phyloP scores from a whole-genome alignment of 2,329 filamentous ascomycete species.

The Xylariaceae sp. region DNA sequence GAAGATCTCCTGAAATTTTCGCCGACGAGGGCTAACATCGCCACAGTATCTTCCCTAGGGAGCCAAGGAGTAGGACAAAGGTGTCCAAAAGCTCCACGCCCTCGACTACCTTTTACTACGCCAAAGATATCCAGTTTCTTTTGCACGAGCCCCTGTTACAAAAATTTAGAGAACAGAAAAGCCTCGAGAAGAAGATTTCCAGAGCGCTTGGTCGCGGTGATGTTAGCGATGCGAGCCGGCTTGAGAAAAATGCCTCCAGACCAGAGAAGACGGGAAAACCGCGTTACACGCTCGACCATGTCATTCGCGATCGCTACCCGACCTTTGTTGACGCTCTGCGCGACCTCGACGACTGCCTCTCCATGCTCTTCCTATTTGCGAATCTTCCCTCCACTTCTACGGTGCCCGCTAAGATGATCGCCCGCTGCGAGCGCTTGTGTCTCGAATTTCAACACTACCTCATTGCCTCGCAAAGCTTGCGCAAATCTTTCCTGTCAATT shows the following conservation, averaged over 20 bases:
- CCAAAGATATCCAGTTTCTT: constrained; percentile 97
- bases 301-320: constrained; percentile 96
- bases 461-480: constrained; percentile 82
- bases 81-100: constrained; percentile 84
- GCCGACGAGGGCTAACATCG: background rate
- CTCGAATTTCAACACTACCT: constrained; percentile 98
- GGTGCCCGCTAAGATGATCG: constrained; percentile 92
- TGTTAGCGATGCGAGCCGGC: constrained; percentile 76
- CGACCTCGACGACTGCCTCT: constrained; percentile 93
- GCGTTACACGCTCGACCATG: constrained; percentile 86
- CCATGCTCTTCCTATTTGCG: constrained; percentile 95
- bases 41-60: constrained; percentile 79
- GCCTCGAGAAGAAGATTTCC: constrained; percentile 95
- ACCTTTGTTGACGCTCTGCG: constrained; percentile 92
- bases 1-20: background rate
- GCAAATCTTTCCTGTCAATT: constrained; percentile 95
- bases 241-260: constrained; percentile 79
- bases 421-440: constrained; percentile 85
- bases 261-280: constrained; percentile 89
- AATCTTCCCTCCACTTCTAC: constrained; percentile 86
- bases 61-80: constrained; percentile 96
- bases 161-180: constrained; percentile 96
- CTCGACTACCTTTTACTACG: constrained; percentile 84
- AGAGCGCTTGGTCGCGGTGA: constrained; percentile 88
- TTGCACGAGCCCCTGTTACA: constrained; percentile 90